A percentile compares a stretch with the other conserved stretches of the same genome.
Evolutionary conservation across 2,329 filamentous ascomycete species (phyloP).

Genomic region (Fusarium austroafricanum): DNA sequence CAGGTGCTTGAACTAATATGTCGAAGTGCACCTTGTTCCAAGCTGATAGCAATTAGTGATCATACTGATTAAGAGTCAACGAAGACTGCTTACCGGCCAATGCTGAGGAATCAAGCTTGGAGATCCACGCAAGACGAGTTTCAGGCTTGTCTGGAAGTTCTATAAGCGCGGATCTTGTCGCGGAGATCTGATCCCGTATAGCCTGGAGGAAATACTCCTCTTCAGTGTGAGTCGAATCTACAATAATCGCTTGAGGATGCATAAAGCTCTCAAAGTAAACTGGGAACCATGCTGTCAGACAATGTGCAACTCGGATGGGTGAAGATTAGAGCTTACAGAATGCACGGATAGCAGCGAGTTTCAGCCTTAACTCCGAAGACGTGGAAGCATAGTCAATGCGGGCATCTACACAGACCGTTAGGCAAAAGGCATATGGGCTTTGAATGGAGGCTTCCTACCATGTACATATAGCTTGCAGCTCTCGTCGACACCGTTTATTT

Average conservation of each 20-base stretch:
- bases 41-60: conserved; percentile 56
- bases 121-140: conserved; percentile 79
- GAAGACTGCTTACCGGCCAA: conserved; percentile 65
- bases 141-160: conserved; percentile 74
- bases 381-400: conserved; percentile 77
- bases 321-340: conserved; percentile 61
- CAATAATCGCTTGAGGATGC: conserved; percentile 79
- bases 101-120: conserved; percentile 78
- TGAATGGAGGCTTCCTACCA: conserved; percentile 52
- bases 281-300: conserved; percentile 41
- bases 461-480: conserved; percentile 74
- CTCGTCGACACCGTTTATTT: conserved; percentile 82
- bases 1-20: conserved; percentile 82
- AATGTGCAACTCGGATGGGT: not conserved
- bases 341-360: conserved; percentile 71
- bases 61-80: conserved; percentile 26
- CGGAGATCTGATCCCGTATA: conserved; percentile 65
- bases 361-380: conserved; percentile 78
- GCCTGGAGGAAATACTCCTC: conserved; percentile 74
- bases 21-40: conserved; percentile 86
- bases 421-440: not conserved
- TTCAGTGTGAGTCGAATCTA: conserved; percentile 76
- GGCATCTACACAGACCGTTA: conserved; percentile 67
- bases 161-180: conserved; percentile 72
- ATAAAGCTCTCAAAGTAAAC: conserved; percentile 78